Evolutionary conservation across 768 basidiomycete species (phyloP).

Genomic region (Epithele typhae): DNA sequence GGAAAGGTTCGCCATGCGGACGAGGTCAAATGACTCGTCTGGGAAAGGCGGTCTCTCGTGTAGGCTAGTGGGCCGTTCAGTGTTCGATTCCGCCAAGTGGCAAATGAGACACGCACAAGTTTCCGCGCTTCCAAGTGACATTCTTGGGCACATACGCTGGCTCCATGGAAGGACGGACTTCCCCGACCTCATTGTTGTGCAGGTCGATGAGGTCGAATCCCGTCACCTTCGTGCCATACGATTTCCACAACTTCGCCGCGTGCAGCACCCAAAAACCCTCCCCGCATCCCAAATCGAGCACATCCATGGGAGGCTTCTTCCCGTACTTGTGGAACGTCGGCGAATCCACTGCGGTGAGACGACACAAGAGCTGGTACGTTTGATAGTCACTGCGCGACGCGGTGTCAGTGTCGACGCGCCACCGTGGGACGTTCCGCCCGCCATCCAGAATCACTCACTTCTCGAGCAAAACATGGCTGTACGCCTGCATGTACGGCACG

Average conservation of each 20-base stretch:
- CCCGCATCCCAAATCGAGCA: conserved; percentile 78
- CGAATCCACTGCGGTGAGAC: conserved; percentile 46
- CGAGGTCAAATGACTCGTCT: conserved; percentile 60
- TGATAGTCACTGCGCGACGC: conserved; percentile 50
- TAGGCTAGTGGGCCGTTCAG: conserved; percentile 34
- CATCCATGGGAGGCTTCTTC: conserved; percentile 44
- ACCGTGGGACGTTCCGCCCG: background rate
- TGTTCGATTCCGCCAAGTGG: background rate
- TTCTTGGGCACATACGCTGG: conserved; percentile 29
- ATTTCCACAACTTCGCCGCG: conserved; percentile 59
- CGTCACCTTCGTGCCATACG: conserved; percentile 44
- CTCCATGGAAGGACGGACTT: conserved; percentile 12
- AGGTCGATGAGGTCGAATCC: conserved; percentile 61
- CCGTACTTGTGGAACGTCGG: conserved; percentile 57
- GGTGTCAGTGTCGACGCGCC: background rate
- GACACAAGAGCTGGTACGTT: conserved; percentile 44
- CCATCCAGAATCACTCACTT: conserved; percentile 41
- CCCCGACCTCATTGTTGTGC: conserved; percentile 11
- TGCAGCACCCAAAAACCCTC: conserved; percentile 62
- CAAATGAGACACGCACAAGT: conserved; percentile 51
- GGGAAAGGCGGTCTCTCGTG: conserved; percentile 58
- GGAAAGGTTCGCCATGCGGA: conserved; percentile 67
- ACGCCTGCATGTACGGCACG: conserved; percentile 63
- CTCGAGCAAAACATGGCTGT: conserved; percentile 51
- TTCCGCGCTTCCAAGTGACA: conserved; percentile 52